Conservation (phyloP, 306 rosid genomes). For the Neltuma alba region DNA sequence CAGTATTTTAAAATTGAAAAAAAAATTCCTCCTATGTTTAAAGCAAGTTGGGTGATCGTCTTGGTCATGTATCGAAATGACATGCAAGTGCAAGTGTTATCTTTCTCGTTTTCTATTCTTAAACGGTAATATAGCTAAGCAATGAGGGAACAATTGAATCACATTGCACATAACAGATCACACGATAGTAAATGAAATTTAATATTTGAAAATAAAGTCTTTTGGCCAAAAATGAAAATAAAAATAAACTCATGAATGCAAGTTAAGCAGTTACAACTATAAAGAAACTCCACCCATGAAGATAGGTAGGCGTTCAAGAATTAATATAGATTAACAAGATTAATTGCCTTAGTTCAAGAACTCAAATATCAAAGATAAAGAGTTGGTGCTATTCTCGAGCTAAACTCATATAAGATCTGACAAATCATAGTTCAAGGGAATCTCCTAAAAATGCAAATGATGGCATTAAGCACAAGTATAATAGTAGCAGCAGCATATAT, state of each 20-base stretch:
- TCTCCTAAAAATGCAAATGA: constrained; percentile 32
- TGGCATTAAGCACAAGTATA: constrained; percentile 33
- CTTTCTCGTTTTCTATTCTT: background rate
- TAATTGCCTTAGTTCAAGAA: constrained; percentile 17
- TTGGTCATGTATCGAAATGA: background rate
- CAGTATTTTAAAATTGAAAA: background rate
- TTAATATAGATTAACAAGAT: background rate
- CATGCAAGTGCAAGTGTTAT: background rate
- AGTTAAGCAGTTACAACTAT: background rate
- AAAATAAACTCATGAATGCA: background rate
- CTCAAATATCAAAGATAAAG: constrained; percentile 10
- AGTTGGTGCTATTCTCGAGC: background rate
- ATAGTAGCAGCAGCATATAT: constrained; percentile 21
- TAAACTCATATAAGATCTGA: background rate
- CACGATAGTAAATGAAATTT: constrained; percentile 15
- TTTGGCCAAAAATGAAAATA: no score
- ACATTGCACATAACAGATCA: background rate
- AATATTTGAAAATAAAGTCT: constrained; percentile 10
- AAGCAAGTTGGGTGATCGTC: background rate
- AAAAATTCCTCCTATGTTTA: background rate
- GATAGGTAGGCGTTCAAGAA: constrained; percentile 7
- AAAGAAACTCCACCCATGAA: constrained; percentile 18
- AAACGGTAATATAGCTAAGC: background rate
- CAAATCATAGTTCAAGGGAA: constrained; percentile 13
- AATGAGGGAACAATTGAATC: constrained; percentile 19